phyloP scores from a whole-genome alignment of 148 eudicot species.

The Fallopia convolvulus region DNA sequence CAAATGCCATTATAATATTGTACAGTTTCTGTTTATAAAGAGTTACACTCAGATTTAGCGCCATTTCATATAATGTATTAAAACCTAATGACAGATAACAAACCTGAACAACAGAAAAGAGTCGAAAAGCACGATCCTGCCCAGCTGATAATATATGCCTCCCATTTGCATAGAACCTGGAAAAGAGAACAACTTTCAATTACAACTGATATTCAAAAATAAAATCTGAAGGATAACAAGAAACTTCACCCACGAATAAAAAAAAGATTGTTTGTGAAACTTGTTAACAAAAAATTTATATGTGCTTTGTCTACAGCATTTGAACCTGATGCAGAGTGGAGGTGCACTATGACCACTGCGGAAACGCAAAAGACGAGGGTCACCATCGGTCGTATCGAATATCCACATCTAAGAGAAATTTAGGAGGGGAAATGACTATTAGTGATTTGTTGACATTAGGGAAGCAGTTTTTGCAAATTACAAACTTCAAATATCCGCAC shows the following conservation, averaged over 20 bases:
- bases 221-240: neutral
- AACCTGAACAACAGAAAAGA: constrained; percentile 93
- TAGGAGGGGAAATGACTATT: neutral
- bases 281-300: neutral
- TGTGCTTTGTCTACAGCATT: neutral
- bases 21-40: neutral
- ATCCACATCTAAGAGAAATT: constrained; percentile 71
- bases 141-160: constrained; percentile 97
- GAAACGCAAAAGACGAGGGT: constrained; percentile 86
- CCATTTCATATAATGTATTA: neutral
- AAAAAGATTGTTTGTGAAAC: neutral
- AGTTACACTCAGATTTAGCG: neutral
- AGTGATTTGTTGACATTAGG: neutral
- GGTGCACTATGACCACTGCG: constrained; percentile 99
- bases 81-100: neutral
- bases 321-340: constrained; percentile 79
- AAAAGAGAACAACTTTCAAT: constrained; percentile 11
- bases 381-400: constrained; percentile 88
- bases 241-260: neutral
- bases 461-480: neutral
- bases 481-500: neutral
- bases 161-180: constrained; percentile 92
- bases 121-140: constrained; percentile 97
- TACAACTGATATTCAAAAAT: neutral
- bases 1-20: neutral